Percentiles rank a stretch among this genome's conserved stretches.
phyloP scores from a whole-genome alignment of 768 basidiomycete species.

The Auriculariales sp. region DNA sequence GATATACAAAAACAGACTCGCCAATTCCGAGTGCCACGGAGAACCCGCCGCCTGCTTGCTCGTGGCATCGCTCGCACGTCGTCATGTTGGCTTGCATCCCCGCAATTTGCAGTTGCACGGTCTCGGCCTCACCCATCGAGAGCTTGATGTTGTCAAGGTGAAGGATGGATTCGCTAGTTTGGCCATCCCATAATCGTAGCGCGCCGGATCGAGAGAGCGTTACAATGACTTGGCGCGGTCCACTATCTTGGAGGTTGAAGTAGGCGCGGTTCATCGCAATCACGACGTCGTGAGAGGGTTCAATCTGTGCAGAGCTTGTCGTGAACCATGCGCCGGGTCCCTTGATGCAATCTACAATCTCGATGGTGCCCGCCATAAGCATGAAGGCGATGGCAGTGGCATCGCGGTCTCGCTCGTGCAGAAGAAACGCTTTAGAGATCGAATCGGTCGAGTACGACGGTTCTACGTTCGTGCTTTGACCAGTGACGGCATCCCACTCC shows the following conservation, averaged over 20 bases:
- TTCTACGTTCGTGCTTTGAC: constrained; percentile 15
- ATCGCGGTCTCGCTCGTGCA: constrained; percentile 33
- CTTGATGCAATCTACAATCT: constrained; percentile 39
- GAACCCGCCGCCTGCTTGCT: constrained; percentile 51
- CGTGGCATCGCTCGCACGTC: constrained; percentile 58
- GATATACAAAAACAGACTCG: constrained; percentile 48
- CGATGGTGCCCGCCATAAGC: constrained; percentile 50
- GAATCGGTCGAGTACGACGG: constrained; percentile 23
- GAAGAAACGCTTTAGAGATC: constrained; percentile 33
- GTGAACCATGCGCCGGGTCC: constrained; percentile 25
- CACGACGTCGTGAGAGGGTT: constrained; percentile 41
- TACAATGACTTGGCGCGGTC: constrained; percentile 37
- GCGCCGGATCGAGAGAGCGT: constrained; percentile 51
- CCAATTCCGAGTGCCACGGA: constrained; percentile 52
- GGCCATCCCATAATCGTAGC: constrained; percentile 63
- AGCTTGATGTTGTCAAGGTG: constrained; percentile 37
- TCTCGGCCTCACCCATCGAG: not conserved
- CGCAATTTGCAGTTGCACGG: constrained; percentile 41
- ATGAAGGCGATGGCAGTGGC: constrained; percentile 41
- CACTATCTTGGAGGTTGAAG: constrained; percentile 34
- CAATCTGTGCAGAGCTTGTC: constrained; percentile 40
- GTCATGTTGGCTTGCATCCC: constrained; percentile 27
- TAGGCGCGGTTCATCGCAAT: constrained; percentile 35
- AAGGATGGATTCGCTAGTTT: constrained; percentile 47
- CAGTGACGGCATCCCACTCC: constrained; percentile 30